Percentiles rank a stretch among this genome's conserved stretches.
These are phyloP conservation scores for Priceomyces fermenticarens DNA, from an alignment of 805 yeast species.

Conservation along the genomic window DNA sequence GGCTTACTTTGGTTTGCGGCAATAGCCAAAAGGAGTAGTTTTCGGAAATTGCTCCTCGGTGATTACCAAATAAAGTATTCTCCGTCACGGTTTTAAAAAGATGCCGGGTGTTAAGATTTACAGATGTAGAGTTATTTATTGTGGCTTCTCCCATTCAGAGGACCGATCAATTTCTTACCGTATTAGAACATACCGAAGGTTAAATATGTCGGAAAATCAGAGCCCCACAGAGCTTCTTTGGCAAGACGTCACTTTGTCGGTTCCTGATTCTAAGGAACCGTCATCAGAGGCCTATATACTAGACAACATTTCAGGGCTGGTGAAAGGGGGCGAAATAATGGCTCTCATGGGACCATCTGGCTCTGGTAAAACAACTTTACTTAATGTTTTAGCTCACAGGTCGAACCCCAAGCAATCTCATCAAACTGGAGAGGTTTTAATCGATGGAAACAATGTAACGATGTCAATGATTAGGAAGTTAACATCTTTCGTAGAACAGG, in stretches of 20 bases:
- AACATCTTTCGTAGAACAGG: conserved; percentile 24
- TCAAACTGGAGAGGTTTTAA: conserved; percentile 32
- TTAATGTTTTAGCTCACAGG: conserved; percentile 37
- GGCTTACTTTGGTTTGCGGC: no score
- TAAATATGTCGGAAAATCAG: not conserved
- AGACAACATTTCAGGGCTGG: conserved; percentile 75
- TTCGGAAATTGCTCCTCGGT: not conserved
- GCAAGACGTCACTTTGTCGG: not conserved
- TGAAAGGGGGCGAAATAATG: conserved; percentile 76
- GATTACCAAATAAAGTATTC: not conserved
- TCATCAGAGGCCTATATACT: conserved; percentile 30
- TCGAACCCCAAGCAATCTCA: conserved; percentile 18
- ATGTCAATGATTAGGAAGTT: conserved; percentile 18
- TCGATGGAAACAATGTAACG: not conserved
- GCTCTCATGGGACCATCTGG: conserved; percentile 63
- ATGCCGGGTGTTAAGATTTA: not conserved
- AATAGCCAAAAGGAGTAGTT: not conserved
- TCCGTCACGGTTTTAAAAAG: not conserved
- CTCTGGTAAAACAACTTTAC: conserved; percentile 45
- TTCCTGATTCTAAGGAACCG: not conserved
- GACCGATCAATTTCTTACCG: not conserved
- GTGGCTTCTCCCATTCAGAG: not conserved
- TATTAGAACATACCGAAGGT: not conserved
- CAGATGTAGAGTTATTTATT: not conserved
- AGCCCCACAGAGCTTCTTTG: not conserved